These are phyloP conservation scores for Ogataea pini DNA, from an alignment of 805 yeast species.

Conservation along the genomic window DNA sequence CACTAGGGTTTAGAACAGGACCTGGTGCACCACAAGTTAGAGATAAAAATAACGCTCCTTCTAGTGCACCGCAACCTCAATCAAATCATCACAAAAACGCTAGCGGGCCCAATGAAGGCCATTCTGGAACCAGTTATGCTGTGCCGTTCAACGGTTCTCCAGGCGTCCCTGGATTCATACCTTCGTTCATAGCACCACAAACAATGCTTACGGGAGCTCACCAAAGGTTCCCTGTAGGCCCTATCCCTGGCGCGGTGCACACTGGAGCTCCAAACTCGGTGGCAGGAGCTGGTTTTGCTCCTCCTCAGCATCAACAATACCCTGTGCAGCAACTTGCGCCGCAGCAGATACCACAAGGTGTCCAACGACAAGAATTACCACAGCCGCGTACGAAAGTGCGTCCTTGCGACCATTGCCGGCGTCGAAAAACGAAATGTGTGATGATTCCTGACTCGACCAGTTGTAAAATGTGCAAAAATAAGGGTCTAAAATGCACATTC, in stretches of 20 bases:
- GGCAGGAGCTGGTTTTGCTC: background rate
- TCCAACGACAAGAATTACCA: slow-evolving; percentile 30
- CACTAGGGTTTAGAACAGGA: background rate
- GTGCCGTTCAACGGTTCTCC: slow-evolving; percentile 1
- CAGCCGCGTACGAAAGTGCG: slow-evolving; percentile 47
- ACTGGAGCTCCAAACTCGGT: slow-evolving; percentile 1
- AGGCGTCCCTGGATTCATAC: slow-evolving; percentile 12
- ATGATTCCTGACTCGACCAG: slow-evolving; percentile 59
- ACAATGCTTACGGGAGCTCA: slow-evolving; percentile 13
- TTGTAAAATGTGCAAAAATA: slow-evolving; percentile 77
- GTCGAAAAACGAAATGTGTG: slow-evolving; percentile 79
- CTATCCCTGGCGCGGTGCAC: slow-evolving; percentile 12
- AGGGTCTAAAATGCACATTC: slow-evolving; percentile 73
- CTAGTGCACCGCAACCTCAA: background rate
- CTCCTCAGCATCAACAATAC: slow-evolving; percentile 3
- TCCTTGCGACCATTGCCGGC: slow-evolving; percentile 85
- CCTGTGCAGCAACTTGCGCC: slow-evolving; percentile 4
- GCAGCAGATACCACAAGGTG: slow-evolving; percentile 7
- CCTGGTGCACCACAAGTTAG: background rate
- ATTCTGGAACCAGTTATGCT: background rate
- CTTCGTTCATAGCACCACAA: slow-evolving; percentile 18
- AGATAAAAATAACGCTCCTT: background rate
- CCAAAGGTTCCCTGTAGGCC: slow-evolving; percentile 5
- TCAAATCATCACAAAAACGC: background rate
- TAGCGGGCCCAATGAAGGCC: background rate